Percentiles rank a stretch among this genome's conserved stretches.
Conservation (phyloP, 371 early-diverging fungal species). For the Cokeromyces recurvatus region DNA sequence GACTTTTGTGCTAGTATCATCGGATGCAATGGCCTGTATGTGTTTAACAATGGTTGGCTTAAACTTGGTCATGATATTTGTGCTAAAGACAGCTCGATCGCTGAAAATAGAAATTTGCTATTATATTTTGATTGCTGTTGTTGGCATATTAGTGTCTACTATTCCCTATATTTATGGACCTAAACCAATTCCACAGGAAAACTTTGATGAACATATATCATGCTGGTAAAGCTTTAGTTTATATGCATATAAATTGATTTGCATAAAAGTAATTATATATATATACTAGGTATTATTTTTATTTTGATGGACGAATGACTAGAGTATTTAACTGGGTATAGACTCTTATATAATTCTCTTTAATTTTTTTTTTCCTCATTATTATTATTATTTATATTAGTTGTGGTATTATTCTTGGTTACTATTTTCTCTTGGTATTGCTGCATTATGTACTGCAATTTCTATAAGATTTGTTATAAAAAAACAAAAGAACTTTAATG, state of each 20-base stretch:
- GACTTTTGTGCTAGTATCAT: conserved; percentile 13
- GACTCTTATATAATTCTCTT: neutral
- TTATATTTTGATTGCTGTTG: conserved; percentile 8
- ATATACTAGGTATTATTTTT: conserved; percentile 36
- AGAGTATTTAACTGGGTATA: conserved; percentile 31
- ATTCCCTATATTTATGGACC: conserved; percentile 9
- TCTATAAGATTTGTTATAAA: conserved; percentile 18
- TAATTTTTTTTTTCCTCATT: neutral
- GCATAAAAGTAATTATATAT: no score
- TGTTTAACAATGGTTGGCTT: conserved; percentile 33
- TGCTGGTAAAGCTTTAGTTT: conserved; percentile 22
- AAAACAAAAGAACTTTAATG: conserved; percentile 20
- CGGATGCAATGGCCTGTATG: conserved; percentile 28
- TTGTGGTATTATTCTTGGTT: conserved; percentile 36
- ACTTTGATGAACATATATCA: neutral
- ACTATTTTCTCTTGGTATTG: conserved; percentile 17
- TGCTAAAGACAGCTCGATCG: conserved; percentile 18
- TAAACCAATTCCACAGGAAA: neutral
- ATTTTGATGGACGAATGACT: conserved; percentile 17
- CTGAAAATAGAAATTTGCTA: conserved; percentile 26
- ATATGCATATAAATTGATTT: no score
- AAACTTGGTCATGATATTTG: conserved; percentile 31
- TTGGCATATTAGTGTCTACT: conserved; percentile 10
- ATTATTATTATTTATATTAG: conserved; percentile 8
- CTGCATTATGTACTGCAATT: conserved; percentile 19